phyloP scores from a whole-genome alignment of 768 basidiomycete species.

The Podaxis pistillaris region DNA sequence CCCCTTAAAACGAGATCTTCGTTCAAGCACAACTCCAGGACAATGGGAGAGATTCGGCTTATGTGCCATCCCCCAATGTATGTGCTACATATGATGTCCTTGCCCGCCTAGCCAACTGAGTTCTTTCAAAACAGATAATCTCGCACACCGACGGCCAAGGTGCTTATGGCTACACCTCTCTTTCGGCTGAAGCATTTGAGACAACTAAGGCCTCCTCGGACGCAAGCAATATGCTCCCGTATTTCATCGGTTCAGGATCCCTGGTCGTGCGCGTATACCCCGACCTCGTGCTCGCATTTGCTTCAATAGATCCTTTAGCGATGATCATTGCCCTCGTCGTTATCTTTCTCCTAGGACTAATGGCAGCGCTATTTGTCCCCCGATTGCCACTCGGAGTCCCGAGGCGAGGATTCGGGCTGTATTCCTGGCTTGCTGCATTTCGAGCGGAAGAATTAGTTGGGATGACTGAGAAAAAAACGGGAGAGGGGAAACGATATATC shows the following conservation, averaged over 20 bases:
- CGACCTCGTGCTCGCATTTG: conserved; percentile 27
- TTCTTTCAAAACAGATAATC: conserved; percentile 23
- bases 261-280: conserved; percentile 33
- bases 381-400: conserved; percentile 21
- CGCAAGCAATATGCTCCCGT: conserved; percentile 38
- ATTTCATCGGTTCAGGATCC: conserved; percentile 36
- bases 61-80: conserved; percentile 41
- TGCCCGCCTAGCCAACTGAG: not conserved
- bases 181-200: conserved; percentile 31
- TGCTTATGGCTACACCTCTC: conserved; percentile 34
- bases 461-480: not conserved
- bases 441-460: conserved; percentile 16
- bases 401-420: conserved; percentile 25
- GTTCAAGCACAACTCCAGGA: conserved; percentile 19
- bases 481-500: no score
- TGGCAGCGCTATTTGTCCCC: conserved; percentile 27
- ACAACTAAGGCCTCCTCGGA: conserved; percentile 34
- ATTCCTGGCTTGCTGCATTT: conserved; percentile 24
- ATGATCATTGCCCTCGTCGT: conserved; percentile 25
- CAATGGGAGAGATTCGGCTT: conserved; percentile 35
- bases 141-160: conserved; percentile 36
- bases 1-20: not conserved
- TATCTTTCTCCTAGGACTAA: conserved; percentile 29
- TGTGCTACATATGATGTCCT: conserved; percentile 2
- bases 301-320: conserved; percentile 23